Conservation (phyloP, 306 rosid genomes). For the Glycine latifolia region DNA sequence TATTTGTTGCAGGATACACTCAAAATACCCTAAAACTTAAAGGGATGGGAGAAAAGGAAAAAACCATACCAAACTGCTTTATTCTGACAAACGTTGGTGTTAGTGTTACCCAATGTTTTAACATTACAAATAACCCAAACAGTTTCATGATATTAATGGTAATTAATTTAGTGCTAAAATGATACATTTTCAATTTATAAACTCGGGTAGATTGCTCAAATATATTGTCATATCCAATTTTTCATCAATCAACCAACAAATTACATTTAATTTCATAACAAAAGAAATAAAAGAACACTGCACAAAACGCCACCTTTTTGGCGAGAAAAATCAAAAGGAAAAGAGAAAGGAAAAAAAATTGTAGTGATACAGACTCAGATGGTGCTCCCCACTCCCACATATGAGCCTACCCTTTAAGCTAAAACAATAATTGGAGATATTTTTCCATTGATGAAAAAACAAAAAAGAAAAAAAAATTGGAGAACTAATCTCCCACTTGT, state of each 20-base stretch:
- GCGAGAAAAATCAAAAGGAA: conserved; percentile 55
- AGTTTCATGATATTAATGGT: neutral
- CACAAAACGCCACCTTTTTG: conserved; percentile 53
- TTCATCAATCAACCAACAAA: conserved; percentile 54
- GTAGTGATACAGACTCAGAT: conserved; percentile 45
- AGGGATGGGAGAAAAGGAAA: neutral
- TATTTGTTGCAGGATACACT: neutral
- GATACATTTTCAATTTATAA: no score
- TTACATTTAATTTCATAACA: conserved; percentile 52
- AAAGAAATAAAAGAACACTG: conserved; percentile 57
- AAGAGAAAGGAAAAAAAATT: conserved; percentile 7
- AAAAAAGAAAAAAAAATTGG: neutral
- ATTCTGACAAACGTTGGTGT: neutral
- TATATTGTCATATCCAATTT: conserved; percentile 46
- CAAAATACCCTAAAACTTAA: neutral
- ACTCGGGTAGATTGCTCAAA: neutral
- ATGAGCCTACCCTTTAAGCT: conserved; percentile 40
- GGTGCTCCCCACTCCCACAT: conserved; percentile 40
- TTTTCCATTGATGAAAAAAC: no score
- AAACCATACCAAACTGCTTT: neutral
- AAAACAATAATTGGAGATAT: conserved; percentile 30
- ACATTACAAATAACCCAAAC: neutral
- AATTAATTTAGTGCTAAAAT: neutral
- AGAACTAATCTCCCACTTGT: conserved; percentile 57
- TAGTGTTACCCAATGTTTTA: neutral